Percentiles rank a stretch among this genome's conserved stretches.
These are phyloP conservation scores for Dendrothele bispora DNA, from an alignment of 768 basidiomycete genomes.

Conservation along the genomic window DNA sequence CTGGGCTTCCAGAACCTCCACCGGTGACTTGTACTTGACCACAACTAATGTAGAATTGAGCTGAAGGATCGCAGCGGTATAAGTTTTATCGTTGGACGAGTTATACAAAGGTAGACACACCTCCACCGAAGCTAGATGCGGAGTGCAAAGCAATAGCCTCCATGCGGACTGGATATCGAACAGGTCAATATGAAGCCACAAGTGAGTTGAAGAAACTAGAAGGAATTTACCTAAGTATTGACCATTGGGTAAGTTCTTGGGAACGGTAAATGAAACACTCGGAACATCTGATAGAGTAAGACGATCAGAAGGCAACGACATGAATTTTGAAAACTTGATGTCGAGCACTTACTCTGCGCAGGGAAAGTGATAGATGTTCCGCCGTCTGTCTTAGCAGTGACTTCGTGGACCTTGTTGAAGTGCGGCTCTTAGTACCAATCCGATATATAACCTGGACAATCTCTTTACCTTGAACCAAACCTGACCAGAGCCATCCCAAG, in stretches of 20 bases:
- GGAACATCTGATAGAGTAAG: slow-evolving; percentile 16
- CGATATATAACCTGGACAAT: background rate
- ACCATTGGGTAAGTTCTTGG: slow-evolving; percentile 32
- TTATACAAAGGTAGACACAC: too few relatives aligned
- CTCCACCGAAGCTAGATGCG: slow-evolving; percentile 20
- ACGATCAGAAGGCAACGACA: slow-evolving; percentile 27
- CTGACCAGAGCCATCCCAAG: slow-evolving; percentile 26
- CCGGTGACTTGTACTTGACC: slow-evolving; percentile 35
- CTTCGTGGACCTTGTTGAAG: slow-evolving; percentile 2
- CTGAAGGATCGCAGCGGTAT: too few relatives aligned
- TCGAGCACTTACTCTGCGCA: slow-evolving; percentile 32
- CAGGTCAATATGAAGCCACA: too few relatives aligned
- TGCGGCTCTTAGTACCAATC: background rate
- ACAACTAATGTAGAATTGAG: slow-evolving; percentile 36
- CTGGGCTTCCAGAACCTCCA: slow-evolving; percentile 29
- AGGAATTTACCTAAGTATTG: too few relatives aligned
- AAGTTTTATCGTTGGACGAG: too few relatives aligned
- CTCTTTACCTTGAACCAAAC: slow-evolving; percentile 30
- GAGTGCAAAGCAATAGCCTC: slow-evolving; percentile 37
- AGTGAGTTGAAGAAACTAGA: too few relatives aligned
- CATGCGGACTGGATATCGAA: too few relatives aligned
- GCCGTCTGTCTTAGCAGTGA: slow-evolving; percentile 31
- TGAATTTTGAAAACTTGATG: slow-evolving; percentile 29
- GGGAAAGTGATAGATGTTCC: slow-evolving; percentile 28
- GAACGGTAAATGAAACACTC: slow-evolving; percentile 24